These are phyloP conservation scores for Persicaria maculosa DNA, from an alignment of 148 eudicot species.

Conservation along the genomic window DNA sequence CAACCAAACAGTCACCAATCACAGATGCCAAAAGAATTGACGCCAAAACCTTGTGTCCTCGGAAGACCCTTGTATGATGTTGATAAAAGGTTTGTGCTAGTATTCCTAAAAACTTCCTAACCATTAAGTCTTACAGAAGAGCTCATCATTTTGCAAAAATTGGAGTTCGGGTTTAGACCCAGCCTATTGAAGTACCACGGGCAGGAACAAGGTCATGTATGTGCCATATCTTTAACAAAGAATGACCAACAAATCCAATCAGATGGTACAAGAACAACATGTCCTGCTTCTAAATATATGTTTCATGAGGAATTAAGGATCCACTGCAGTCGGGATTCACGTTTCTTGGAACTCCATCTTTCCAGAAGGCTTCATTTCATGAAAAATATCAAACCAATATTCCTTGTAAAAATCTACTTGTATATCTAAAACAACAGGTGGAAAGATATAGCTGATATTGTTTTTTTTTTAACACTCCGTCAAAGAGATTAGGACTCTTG, in stretches of 20 bases:
- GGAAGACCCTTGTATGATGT: constrained; percentile 2
- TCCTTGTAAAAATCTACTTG: background rate
- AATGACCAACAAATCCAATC: constrained; percentile 7
- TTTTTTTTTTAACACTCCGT: background rate
- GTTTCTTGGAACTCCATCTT: background rate
- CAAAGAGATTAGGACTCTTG: background rate
- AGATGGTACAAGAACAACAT: background rate
- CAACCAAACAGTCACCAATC: constrained; percentile 1
- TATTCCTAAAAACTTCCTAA: background rate
- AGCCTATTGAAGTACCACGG: constrained; percentile 4
- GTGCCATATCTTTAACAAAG: background rate
- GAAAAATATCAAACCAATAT: background rate
- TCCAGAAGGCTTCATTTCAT: background rate
- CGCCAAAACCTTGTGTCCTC: background rate
- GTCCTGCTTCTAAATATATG: background rate
- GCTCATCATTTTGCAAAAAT: background rate
- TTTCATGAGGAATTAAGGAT: background rate
- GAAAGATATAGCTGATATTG: background rate
- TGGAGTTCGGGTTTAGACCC: background rate
- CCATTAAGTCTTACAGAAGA: background rate
- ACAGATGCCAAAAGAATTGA: background rate
- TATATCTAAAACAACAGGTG: background rate
- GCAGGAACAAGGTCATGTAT: background rate
- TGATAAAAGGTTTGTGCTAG: background rate
- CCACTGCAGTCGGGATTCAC: background rate